Evolutionary conservation across 345 rosid genomes (phyloP), one percentile per base, ranked within the genome.

Genomic region (Arabis hirsuta): DNA sequence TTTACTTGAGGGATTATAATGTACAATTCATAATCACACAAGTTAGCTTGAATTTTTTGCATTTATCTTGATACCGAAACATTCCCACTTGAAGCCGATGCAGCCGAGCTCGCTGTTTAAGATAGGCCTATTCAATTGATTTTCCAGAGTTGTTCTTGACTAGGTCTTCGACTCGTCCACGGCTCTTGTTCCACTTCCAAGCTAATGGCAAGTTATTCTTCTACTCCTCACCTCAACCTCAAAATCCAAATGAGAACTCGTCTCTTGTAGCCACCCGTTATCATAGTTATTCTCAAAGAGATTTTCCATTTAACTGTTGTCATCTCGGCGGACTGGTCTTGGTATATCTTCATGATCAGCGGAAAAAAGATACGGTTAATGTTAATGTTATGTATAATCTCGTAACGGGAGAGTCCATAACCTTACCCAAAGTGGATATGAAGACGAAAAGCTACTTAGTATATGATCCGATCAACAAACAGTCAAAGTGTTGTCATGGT

Each of bases 251-350:
- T 42, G 1, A 60, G 1, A 24, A 24, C n/a, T 42, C 12, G 26
- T 44, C 14, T 26, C 41, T 62, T 44, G 41, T 62, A 62, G 67
- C 67, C 14, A 62, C 67, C 4, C 42, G 41, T 14, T 44, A 91
- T 32, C 7, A 60, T n/a, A 13, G 9, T 7, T 1, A 0, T 42
- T 24, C 43, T 24, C 65, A 34, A 4, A 2, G 4, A 12, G 12
- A 5, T 42, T 12, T 34, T 12, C 13, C 46, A 12, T 32, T 8
- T 6, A 12, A 7, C 0, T 20, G 4, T 36, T 7, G 4, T 0
- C 5, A 9, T 32, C 9, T 50, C 5, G 1, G 9, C 36, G 45
- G 46, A 11, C 12, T 59, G 19, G 46, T 59, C 32, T 29, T 29
- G 4, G 32, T 29, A 29, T 29, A 29, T 29, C 32, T 29, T 29